Base-by-base conservation (phyloP, 129 eudicot species). In the Tagetes patula region DNA sequence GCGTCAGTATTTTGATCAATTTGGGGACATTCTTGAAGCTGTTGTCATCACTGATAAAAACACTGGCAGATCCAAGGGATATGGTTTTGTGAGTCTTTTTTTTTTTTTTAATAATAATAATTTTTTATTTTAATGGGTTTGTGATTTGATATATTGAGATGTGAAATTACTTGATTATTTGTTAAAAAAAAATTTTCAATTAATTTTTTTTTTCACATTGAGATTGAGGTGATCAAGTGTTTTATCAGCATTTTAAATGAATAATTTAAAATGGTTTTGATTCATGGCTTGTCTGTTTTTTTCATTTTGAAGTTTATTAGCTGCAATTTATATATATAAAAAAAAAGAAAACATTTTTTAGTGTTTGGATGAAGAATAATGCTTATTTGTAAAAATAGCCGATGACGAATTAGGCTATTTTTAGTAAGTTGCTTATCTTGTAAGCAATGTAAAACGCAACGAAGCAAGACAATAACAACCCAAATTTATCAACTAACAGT, bases 21-120 rank as follows among this genome's bases (percentile, higher is more conserved):
- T 89, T 70, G 98, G 98, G 13, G 96, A 93, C 74, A 93, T 93
- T 46, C 96, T 93, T 67, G 98, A 92, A 84, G 98, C 98, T 67
- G 96, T 92, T 80, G 96, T 92, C 53, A 92, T 92, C 88, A 87
- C 88, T 37, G 98, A 93, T 83, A 93, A 93, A 81, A 83, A 85
- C 80, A 87, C 96, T 1, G 98, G 96, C 65, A 75, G 96, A 81
- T 93, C 98, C 75, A 93, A 93, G 85, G 98, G 98, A 73, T 93
- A 93, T 40, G 96, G 98, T 34, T 93, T 93, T 76, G 98, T 93
- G 84, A 89, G 98, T 89, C 11, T 76, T 74, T 5, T 59, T 27
- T 56, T 68, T n/a, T 47, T 65, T 58, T 41, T 0, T 70, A 6
- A 30, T 11, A 6, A 8, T 0, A 59, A 20, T 20, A 20, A 20